These are phyloP conservation scores for Claviceps quebecensis DNA, from an alignment of 2,329 filamentous ascomycete species.

Conservation along the genomic window DNA sequence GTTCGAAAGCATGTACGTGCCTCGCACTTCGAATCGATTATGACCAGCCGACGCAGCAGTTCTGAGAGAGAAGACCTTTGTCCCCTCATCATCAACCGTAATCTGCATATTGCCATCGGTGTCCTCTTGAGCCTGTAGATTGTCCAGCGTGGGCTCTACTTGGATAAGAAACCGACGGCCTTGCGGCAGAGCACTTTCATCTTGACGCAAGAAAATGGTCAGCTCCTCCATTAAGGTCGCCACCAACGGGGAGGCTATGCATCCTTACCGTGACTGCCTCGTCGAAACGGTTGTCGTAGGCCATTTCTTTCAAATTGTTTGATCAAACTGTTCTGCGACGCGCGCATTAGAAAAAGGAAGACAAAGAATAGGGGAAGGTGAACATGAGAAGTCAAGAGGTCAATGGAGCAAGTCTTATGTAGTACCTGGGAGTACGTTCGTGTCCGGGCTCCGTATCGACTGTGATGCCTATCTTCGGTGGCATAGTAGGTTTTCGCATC, in stretches of 20 bases:
- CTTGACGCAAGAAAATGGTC: conserved; percentile 26
- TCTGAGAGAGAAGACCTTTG: conserved; percentile 76
- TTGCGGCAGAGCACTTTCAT: conserved; percentile 55
- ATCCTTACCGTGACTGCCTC: conserved; percentile 43
- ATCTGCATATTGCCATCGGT: conserved; percentile 93
- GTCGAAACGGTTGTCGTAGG: conserved; percentile 39
- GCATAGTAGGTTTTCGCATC: conserved; percentile 47
- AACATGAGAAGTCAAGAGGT: neutral
- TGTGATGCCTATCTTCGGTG: conserved; percentile 38
- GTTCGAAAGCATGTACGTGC: conserved; percentile 96
- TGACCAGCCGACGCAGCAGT: conserved; percentile 76
- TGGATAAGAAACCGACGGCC: conserved; percentile 70
- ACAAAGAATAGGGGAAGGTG: neutral
- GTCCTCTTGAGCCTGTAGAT: conserved; percentile 72
- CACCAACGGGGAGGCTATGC: neutral
- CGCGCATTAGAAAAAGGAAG: conserved; percentile 7
- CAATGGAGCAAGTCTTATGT: conserved; percentile 1
- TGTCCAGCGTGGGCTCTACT: conserved; percentile 70
- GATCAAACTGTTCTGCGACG: conserved; percentile 35
- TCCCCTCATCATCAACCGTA: conserved; percentile 88
- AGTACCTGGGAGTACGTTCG: conserved; percentile 44
- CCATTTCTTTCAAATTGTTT: conserved; percentile 39
- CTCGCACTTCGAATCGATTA: conserved; percentile 80
- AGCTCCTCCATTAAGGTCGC: neutral
- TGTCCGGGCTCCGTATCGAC: conserved; percentile 34